phyloP scores from a whole-genome alignment of 108 stramenopile genomes.

The Epithemia pelagica region DNA sequence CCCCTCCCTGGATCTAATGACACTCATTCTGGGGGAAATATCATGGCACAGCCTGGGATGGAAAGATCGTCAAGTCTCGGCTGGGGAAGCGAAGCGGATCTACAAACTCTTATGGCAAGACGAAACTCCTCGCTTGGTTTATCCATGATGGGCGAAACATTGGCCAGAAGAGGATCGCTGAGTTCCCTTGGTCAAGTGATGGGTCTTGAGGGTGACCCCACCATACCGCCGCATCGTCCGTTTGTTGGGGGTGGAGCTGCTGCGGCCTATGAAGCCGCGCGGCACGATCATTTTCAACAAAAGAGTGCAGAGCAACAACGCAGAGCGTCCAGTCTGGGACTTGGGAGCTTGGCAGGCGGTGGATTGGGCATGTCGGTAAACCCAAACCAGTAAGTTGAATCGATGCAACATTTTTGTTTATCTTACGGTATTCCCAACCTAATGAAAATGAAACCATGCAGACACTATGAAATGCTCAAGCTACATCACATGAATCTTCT shows the following conservation, averaged over 20 bases:
- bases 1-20: background rate
- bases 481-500: conserved; percentile 90
- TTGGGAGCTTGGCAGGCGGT: conserved; percentile 34
- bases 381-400: conserved; percentile 43
- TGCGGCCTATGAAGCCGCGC: conserved; percentile 78
- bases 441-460: background rate
- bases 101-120: conserved; percentile 41
- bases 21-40: background rate
- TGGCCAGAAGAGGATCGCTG: conserved; percentile 38
- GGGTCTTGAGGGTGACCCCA: conserved; percentile 29
- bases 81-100: conserved; percentile 27
- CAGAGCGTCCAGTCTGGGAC: conserved; percentile 41
- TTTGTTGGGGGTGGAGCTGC: conserved; percentile 73
- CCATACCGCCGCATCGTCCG: conserved; percentile 61
- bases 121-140: conserved; percentile 48
- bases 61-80: conserved; percentile 37
- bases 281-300: conserved; percentile 40
- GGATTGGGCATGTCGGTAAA: conserved; percentile 44
- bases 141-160: conserved; percentile 37
- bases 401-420: background rate
- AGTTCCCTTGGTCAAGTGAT: conserved; percentile 28
- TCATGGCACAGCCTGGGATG: conserved; percentile 14
- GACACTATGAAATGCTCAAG: conserved; percentile 82
- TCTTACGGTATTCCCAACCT: background rate
- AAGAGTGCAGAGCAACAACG: conserved; percentile 35